Base-by-base conservation (phyloP, 2,329 filamentous ascomycete species). In the Plectosphaerella sp. region DNA sequence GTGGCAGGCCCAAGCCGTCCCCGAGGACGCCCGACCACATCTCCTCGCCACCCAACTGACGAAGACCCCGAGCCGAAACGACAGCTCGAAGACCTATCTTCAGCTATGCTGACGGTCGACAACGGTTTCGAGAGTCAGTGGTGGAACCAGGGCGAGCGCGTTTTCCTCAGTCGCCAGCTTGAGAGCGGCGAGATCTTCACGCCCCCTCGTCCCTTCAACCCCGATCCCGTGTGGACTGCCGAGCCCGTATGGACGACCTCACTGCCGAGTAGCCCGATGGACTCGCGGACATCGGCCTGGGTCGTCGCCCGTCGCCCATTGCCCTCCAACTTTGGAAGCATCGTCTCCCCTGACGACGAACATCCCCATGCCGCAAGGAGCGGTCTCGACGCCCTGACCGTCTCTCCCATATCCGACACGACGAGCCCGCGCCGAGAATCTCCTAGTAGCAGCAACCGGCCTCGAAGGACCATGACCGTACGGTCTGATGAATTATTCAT, bases 121-220 rank as follows among this genome's bases (percentile, higher is more conserved):
- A 82, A 80, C 57, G 78, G 78, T 3, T 81, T 82, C 57, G 78
- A 82, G 64, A 74, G 76, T 55, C 77, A 81, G 62, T 80, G 78
- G 77, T 81, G 78, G 78, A 74, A 80, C 57, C 75, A 76, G 55
- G 78, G 77, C 1, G 53, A 54, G 9, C 63, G 70, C 2, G 36
- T 14, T 3, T 20, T 45, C 10, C 16, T 49, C n/a, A 64, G 42
- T 54, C 55, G 25, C 58, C 52, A 6, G 45, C 37, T 2, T 49
- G 49, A n/a, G 47, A 56, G 33, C 46, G 54, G 51, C 37, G 50
- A 52, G 8, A 48, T 72, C 12, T 66, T 74, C 6, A 73, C 72
- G 35, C 71, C 72, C 4, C 57, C 74, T 18, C n/a, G 41, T 5
- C 41, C 11, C n/a, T 43, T 18, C 16, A 18, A 12, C 16, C 18